These are phyloP conservation scores for Blastomyces parvus DNA, from an alignment of 2,329 filamentous ascomycete species.

Conservation along the genomic window DNA sequence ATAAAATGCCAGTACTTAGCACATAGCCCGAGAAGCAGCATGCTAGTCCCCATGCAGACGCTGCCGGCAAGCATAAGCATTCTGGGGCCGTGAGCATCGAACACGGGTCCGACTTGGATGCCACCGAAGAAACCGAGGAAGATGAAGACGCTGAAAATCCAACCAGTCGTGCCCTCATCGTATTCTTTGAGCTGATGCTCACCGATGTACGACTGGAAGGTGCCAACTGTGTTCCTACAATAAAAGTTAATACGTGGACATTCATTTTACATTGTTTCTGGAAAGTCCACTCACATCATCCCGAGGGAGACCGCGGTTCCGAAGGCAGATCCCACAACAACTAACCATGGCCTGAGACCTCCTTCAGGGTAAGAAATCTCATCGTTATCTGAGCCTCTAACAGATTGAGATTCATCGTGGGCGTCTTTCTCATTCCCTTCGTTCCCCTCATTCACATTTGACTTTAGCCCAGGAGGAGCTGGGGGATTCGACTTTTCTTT, in stretches of 20 bases:
- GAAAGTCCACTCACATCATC: not conserved
- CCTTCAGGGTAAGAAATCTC: constrained; percentile 31
- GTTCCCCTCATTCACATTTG: not conserved
- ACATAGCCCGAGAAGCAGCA: not conserved
- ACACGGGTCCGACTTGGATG: constrained; percentile 30
- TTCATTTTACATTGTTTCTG: not conserved
- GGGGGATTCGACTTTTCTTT: not conserved
- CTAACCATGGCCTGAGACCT: constrained; percentile 34
- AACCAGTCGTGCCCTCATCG: constrained; percentile 30
- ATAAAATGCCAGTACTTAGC: constrained; percentile 32
- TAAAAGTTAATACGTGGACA: not conserved
- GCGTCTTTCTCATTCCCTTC: not conserved
- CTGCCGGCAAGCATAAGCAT: constrained; percentile 23
- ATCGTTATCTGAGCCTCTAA: not conserved
- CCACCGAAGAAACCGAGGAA: constrained; percentile 33
- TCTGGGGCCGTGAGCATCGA: constrained; percentile 29
- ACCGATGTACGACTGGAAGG: constrained; percentile 33
- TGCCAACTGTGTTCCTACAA: constrained; percentile 28
- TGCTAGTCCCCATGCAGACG: constrained; percentile 20
- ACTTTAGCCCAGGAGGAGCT: not conserved
- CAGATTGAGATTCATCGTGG: not conserved
- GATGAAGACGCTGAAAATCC: constrained; percentile 35
- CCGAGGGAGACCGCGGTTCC: constrained; percentile 24
- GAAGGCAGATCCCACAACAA: constrained; percentile 37
- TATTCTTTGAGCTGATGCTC: constrained; percentile 29